A percentile compares a stretch with the other conserved stretches of the same genome.
Evolutionary conservation across 805 yeast species (phyloP).

Genomic region (Jamesozyma spencerorum): DNA sequence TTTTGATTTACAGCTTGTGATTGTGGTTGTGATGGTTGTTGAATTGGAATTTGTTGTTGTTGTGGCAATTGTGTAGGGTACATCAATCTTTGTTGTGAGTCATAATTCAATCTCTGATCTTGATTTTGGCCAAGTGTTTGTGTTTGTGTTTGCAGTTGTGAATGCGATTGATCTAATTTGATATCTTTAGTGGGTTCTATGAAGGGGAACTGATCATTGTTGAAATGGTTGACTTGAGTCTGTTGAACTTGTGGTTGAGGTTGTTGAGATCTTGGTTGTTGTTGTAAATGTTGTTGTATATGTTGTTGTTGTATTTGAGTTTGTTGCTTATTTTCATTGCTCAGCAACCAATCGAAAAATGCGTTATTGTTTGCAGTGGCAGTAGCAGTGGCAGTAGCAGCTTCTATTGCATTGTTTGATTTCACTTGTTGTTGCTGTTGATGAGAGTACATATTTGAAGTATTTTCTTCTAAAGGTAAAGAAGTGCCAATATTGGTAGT

Average conservation of each 20-base stretch:
- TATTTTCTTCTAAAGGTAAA: no score
- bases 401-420: not conserved
- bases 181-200: no score
- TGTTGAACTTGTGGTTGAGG: not conserved
- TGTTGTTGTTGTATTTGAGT: slow-evolving; percentile 1
- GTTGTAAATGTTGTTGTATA: slow-evolving; percentile 4
- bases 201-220: no score
- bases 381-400: not conserved
- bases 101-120: no score
- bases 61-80: not conserved
- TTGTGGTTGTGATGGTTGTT: not conserved
- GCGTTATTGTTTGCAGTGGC: not conserved
- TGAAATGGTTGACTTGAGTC: no score
- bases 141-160: not conserved
- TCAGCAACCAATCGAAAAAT: slow-evolving; percentile 3
- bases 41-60: not conserved
- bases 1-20: slow-evolving; percentile 1
- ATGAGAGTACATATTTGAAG: not conserved
- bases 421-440: not conserved
- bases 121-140: not conserved
- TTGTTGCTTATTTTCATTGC: not conserved
- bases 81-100: not conserved
- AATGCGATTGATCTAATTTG: no score
- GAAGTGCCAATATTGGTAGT: no score
- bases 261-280: not conserved